Conservation (phyloP, 2,329 filamentous ascomycete genomes). For the Nectriaceae sp. region DNA sequence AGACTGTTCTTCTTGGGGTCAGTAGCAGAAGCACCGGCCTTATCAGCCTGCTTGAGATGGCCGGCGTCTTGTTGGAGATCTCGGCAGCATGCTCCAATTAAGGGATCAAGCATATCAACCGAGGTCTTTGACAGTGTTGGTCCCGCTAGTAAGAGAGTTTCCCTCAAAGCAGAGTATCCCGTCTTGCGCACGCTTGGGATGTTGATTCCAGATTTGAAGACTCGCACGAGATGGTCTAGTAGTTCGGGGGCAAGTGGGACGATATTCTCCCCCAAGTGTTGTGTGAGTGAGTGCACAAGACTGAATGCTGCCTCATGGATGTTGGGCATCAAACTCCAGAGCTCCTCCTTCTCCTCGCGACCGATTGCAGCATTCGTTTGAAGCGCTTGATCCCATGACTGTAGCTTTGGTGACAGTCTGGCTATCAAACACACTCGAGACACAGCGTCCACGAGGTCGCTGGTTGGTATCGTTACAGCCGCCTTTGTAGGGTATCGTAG, state of each 20-base stretch:
- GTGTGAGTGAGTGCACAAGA: conserved; percentile 58
- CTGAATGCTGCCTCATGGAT: conserved; percentile 73
- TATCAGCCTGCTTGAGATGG: conserved; percentile 43
- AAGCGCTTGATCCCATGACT: conserved; percentile 50
- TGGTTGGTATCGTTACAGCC: conserved; percentile 67
- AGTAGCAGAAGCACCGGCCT: conserved; percentile 30
- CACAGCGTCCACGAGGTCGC: conserved; percentile 67
- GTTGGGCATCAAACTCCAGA: conserved; percentile 72
- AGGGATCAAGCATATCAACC: conserved; percentile 60
- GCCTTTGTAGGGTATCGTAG: conserved; percentile 65
- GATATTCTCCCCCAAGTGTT: conserved; percentile 59
- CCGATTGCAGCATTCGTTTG: conserved; percentile 72
- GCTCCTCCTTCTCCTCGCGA: conserved; percentile 77
- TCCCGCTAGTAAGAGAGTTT: conserved; percentile 63
- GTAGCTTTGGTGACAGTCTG: conserved; percentile 50
- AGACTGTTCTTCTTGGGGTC: conserved; percentile 42
- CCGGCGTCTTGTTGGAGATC: conserved; percentile 66
- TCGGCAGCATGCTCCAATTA: conserved; percentile 70
- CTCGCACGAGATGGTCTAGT: conserved; percentile 70
- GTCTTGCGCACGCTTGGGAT: conserved; percentile 57
- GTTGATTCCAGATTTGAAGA: conserved; percentile 63
- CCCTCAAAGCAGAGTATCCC: conserved; percentile 60
- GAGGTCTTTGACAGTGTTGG: conserved; percentile 66
- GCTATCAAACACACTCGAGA: conserved; percentile 69
- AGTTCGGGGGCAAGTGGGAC: conserved; percentile 63